These are phyloP conservation scores for Suillus spraguei DNA, from an alignment of 768 basidiomycete species.

Conservation along the genomic window DNA sequence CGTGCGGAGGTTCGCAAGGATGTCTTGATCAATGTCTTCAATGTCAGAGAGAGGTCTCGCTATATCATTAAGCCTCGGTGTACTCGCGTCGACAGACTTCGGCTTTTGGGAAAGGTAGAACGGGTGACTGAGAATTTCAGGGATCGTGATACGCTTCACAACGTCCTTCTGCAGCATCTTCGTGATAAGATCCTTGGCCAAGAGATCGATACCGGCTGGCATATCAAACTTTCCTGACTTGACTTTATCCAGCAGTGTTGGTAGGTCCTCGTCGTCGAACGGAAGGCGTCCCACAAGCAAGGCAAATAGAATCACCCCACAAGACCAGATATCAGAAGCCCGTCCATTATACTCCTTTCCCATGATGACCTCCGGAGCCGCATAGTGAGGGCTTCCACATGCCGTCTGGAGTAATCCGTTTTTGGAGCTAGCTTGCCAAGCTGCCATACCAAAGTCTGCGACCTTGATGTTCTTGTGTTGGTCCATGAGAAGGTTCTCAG, in stretches of 20 bases:
- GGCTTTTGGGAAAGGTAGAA: conserved; percentile 67
- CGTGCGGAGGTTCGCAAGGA: conserved; percentile 86
- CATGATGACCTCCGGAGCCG: conserved; percentile 88
- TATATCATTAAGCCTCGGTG: conserved; percentile 68
- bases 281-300: conserved; percentile 88
- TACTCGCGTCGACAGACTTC: conserved; percentile 41
- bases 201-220: conserved; percentile 66
- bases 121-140: conserved; percentile 77
- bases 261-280: conserved; percentile 88
- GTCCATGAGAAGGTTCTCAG: conserved; percentile 91
- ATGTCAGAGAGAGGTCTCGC: conserved; percentile 64
- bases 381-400: conserved; percentile 95
- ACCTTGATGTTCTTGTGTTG: conserved; percentile 87
- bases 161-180: conserved; percentile 83
- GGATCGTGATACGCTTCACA: conserved; percentile 76
- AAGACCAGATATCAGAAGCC: conserved; percentile 95
- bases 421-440: conserved; percentile 72
- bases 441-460: conserved; percentile 98
- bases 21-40: conserved; percentile 82
- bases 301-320: conserved; percentile 90
- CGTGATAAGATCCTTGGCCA: conserved; percentile 75
- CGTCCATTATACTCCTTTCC: conserved; percentile 85
- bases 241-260: conserved; percentile 79
- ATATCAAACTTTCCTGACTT: conserved; percentile 72
- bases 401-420: conserved; percentile 72